A percentile compares a stretch with the other conserved stretches of the same genome.
These are phyloP conservation scores for Sindora glabra DNA, from an alignment of 306 rosid genomes.

Conservation along the genomic window DNA sequence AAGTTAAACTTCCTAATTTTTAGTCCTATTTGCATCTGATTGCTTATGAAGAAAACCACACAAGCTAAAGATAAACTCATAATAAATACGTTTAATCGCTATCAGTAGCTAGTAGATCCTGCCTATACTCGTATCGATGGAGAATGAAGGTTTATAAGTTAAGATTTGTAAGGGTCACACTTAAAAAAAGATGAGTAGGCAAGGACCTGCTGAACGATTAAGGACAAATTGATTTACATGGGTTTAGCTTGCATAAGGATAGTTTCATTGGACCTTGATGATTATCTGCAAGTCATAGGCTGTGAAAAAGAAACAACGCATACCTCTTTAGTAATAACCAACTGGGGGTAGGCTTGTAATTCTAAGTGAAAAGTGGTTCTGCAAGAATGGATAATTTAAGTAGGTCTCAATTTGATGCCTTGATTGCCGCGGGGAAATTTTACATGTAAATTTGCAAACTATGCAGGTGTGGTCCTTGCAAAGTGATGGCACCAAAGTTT, in stretches of 20 bases:
- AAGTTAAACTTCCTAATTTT: no score
- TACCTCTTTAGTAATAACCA: not conserved
- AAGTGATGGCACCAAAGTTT: constrained; percentile 86
- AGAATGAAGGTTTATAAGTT: no score
- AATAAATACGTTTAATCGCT: no score
- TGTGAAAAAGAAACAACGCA: not conserved
- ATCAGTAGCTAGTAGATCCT: no score
- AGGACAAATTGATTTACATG: not conserved
- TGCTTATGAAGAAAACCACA: no score
- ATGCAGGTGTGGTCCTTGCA: constrained; percentile 98
- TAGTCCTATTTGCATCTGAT: no score
- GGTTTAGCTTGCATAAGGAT: not conserved
- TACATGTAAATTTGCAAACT: not conserved
- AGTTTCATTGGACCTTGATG: not conserved
- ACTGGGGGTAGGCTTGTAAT: not conserved
- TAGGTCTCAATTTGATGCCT: not conserved
- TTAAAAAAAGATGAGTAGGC: no score
- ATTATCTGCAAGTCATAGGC: not conserved
- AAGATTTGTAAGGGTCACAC: no score
- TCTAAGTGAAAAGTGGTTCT: not conserved
- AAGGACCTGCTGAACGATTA: no score
- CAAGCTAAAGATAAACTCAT: no score
- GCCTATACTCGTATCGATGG: no score
- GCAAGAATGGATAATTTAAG: not conserved
- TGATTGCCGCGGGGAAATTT: not conserved